These are phyloP conservation scores for Dothidotthia symphoricarpi DNA, from an alignment of 2,329 filamentous ascomycete species.

Conservation along the genomic window DNA sequence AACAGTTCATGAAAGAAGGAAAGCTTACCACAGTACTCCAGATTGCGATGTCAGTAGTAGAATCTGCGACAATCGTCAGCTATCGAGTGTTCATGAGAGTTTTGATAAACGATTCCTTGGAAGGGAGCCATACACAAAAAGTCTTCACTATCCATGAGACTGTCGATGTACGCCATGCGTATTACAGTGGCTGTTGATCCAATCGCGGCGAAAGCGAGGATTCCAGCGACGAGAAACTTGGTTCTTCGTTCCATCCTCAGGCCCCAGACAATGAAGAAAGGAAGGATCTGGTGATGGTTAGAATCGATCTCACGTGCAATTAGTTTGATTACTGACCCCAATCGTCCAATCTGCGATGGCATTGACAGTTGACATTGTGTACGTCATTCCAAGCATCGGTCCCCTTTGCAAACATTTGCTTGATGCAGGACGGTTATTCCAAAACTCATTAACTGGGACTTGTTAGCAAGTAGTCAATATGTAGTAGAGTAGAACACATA, in stretches of 20 bases:
- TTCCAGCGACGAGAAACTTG: constrained; percentile 53
- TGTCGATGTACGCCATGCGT: constrained; percentile 45
- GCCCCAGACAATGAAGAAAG: constrained; percentile 54
- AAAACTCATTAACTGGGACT: constrained; percentile 47
- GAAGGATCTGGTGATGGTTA: constrained; percentile 14
- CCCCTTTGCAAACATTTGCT: constrained; percentile 46
- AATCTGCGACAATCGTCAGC: constrained; percentile 16
- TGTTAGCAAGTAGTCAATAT: constrained; percentile 2
- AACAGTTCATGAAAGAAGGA: too few relatives aligned
- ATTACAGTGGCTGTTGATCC: constrained; percentile 55
- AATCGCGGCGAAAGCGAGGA: constrained; percentile 44
- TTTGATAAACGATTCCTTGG: neutral
- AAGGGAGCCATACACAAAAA: constrained; percentile 37
- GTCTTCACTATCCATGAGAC: constrained; percentile 41
- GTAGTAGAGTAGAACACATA: constrained; percentile 2
- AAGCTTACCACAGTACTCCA: constrained; percentile 23
- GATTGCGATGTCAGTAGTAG: constrained; percentile 46
- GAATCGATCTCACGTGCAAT: too few relatives aligned
- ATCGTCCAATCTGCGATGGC: constrained; percentile 36
- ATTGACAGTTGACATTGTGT: constrained; percentile 35
- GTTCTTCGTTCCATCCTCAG: constrained; percentile 55
- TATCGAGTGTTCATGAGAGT: neutral
- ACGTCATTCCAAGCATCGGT: constrained; percentile 54
- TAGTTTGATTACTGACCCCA: constrained; percentile 5
- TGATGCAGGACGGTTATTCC: constrained; percentile 44